Base-by-base conservation (phyloP, 2,329 filamentous ascomycete genomes). In the Didymella keratinophila region DNA sequence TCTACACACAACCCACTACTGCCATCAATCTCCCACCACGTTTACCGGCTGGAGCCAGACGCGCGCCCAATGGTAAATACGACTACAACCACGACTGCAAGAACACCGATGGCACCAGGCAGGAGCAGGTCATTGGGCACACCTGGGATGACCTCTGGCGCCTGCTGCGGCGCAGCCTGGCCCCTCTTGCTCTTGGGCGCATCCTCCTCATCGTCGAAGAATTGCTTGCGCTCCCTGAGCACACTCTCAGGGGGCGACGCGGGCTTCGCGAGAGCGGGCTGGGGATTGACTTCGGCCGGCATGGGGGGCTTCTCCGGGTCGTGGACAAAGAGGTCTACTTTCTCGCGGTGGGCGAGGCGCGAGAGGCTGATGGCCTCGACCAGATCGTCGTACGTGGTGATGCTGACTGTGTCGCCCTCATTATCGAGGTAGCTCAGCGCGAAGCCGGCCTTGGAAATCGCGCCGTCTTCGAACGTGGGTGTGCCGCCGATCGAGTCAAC, bases 321-420 rank as follows among this genome's bases (percentile, higher is more conserved):
- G 75, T 99, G 95, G 12, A 98, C 93, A 70, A 97, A 98, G 16
- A 99, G 84, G 71, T 99, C 95, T 20, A 99, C 95, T 83, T 99
- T 99, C 68, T 98, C 95, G 44, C 87, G 88, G 67, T 83, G 87
- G 44, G 86, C 84, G 58, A 90, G 88, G 60, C 92, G 89, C 4
- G 94, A 92, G 27, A 98, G 85, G 20, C 89, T 83, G 66, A 99
- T 92, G 1, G 95, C 93, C 78, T 99, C 95, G 2, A 95, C 80
- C 41, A 99, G 85, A 74, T 99, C 95, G 65, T 94, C 89, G 72
- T 98, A 93, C 0, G 94, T 96, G 11, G 95, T 99, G 75, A 99
- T 97, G 39, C 93, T 97, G 16, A 99, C 93, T 0, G 92, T 93
- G 75, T 99, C 95, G 56, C 95, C 94, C 74, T 99, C 95, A 69